A percentile compares a stretch with the other conserved stretches of the same genome.
These are phyloP conservation scores for Pyricularia pennisetigena DNA, from an alignment of 2,329 filamentous ascomycete genomes.

Conservation along the genomic window DNA sequence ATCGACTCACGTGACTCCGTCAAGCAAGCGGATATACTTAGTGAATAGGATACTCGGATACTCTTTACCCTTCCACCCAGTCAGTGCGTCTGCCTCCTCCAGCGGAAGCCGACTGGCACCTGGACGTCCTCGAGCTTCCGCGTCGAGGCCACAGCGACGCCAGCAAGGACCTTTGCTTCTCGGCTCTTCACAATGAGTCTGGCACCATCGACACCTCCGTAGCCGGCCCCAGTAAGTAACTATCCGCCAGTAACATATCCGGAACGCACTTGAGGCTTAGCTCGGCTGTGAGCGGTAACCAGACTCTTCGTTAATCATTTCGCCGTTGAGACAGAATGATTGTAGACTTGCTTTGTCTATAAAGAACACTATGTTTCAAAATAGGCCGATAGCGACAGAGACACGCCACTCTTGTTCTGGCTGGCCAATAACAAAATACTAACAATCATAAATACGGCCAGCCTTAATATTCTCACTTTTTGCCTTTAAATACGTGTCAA, in stretches of 20 bases:
- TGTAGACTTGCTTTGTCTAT: background rate
- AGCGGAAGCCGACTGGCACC: conserved; percentile 63
- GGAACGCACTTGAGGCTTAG: background rate
- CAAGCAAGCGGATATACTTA: background rate
- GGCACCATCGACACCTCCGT: conserved; percentile 25
- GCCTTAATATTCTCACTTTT: background rate
- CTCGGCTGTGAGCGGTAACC: background rate
- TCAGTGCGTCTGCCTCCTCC: conserved; percentile 49
- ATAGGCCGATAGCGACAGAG: background rate
- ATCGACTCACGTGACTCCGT: background rate
- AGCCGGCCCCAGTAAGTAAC: conserved; percentile 11
- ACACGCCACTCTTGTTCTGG: background rate
- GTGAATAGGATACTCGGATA: background rate
- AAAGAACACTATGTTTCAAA: background rate
- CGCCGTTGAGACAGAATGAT: background rate
- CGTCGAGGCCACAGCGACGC: conserved; percentile 41
- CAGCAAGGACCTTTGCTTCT: conserved; percentile 62
- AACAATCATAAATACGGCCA: background rate
- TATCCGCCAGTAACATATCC: background rate
- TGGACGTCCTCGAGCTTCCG: conserved; percentile 59
- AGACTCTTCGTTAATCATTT: background rate
- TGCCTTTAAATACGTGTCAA: background rate
- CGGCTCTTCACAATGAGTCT: conserved; percentile 60
- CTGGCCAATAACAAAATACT: background rate
- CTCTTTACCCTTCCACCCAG: conserved; percentile 10